Evolutionary conservation across 305 asterid genomes (phyloP), one percentile per base, ranked within the genome.

Genomic region (Fraxinus ornus): DNA sequence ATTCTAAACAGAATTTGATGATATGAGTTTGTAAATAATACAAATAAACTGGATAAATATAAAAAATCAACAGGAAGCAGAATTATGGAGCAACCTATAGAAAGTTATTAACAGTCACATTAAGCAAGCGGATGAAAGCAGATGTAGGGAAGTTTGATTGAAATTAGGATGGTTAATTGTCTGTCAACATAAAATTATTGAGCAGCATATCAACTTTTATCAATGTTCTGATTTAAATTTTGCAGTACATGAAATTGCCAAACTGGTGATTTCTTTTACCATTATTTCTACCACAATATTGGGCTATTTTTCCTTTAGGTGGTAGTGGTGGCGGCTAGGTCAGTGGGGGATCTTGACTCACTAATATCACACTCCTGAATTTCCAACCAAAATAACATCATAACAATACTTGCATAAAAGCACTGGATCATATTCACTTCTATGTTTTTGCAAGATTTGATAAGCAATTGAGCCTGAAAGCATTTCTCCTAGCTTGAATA

Each of bases 241-340:
- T 60, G 70, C 12, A 60, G 70, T 60, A 60, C 70, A 3, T 64
- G 33, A 64, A 64, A 64, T 64, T 64, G 35, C n/a, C 73, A 22
- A 4, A 10, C 73, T 64, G 33, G 35, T 15, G 33, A 64, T 64
- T 64, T 64, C 73, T 19, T 49, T 60, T 21, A 24, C 73, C 73
- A 24, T 64, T 26, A 64, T 26, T 24, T 21, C 36, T 64, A 64
- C 96, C 66, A 92, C 88, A 35, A 26, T 1, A 55, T 55, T 55
- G 24, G 66, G n/a, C 3, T 62, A 62, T 22, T 62, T 62, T 62
- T 62, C 33, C 72, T 22, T 62, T 24, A 22, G 17, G 33, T 62
- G 72, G 72, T 62, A 62, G 72, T 62, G 62, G 22, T 17, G 62
- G 62, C 0, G 33, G 32, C 33, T 57, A 57, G 68, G 12, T 57